Percentiles rank a stretch among this genome's conserved stretches.
These are phyloP conservation scores for Calophaca sinica DNA, from an alignment of 306 rosid species.

Conservation along the genomic window DNA sequence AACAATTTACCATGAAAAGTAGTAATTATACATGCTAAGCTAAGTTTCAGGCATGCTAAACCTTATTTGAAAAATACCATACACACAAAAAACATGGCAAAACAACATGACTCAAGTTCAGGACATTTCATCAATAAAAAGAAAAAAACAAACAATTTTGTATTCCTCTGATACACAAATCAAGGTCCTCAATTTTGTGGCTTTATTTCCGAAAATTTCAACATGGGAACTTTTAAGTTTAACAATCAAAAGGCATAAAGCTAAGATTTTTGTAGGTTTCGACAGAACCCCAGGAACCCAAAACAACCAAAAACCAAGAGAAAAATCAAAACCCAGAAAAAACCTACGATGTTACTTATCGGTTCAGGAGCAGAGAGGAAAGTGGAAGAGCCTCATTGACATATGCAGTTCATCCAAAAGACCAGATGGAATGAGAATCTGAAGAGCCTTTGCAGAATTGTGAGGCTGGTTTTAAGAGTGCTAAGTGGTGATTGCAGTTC, in stretches of 20 bases:
- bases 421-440: constrained; percentile 41
- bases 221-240: constrained; percentile 18
- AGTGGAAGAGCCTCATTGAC: constrained; percentile 44
- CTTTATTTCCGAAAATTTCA: neutral
- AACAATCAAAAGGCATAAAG: constrained; percentile 40
- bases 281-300: constrained; percentile 38
- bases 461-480: constrained; percentile 42
- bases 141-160: neutral
- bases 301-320: constrained; percentile 6
- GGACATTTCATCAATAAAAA: neutral
- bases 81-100: too few species aligned
- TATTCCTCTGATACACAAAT: constrained; percentile 26
- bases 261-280: constrained; percentile 29
- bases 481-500: constrained; percentile 10
- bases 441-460: constrained; percentile 46
- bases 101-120: constrained; percentile 23
- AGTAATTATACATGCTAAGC: constrained; percentile 29
- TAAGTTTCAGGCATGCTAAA: constrained; percentile 37
- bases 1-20: constrained; percentile 28
- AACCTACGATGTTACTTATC: constrained; percentile 48
- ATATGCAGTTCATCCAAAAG: constrained; percentile 26
- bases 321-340: constrained; percentile 17
- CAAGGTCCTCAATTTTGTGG: constrained; percentile 25
- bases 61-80: constrained; percentile 7
- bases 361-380: constrained; percentile 23